phyloP scores from a whole-genome alignment of 2,329 filamentous ascomycete species.

The Ilyonectria mors-panacis region DNA sequence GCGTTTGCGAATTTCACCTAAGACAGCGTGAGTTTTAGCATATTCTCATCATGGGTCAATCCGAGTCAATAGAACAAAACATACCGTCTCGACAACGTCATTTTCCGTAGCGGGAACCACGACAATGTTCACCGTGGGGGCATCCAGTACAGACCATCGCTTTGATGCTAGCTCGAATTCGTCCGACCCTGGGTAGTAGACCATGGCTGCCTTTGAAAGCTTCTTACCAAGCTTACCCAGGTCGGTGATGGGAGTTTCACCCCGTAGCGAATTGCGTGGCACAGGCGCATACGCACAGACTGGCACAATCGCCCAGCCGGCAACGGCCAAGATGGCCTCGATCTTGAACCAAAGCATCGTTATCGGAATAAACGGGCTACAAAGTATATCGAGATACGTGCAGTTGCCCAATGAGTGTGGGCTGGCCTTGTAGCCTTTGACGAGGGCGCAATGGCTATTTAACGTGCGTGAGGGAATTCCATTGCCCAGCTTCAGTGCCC shows the following conservation, averaged over 20 bases:
- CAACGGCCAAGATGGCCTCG: conserved; percentile 46
- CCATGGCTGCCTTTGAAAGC: conserved; percentile 57
- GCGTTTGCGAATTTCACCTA: conserved; percentile 61
- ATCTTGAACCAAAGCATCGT: conserved; percentile 39
- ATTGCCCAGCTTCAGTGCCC: background rate
- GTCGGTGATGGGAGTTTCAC: conserved; percentile 35
- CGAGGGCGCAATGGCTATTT: conserved; percentile 34
- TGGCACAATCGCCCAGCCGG: conserved; percentile 45
- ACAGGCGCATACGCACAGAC: conserved; percentile 37
- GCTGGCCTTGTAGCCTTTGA: background rate
- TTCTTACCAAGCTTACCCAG: conserved; percentile 45
- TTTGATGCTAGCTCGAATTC: conserved; percentile 56
- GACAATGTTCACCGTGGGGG: conserved; percentile 61
- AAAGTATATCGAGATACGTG: background rate
- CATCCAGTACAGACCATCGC: conserved; percentile 62
- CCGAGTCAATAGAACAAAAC: background rate
- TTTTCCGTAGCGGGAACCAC: conserved; percentile 63
- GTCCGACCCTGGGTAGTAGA: conserved; percentile 59
- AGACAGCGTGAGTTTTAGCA: background rate
- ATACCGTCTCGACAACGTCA: conserved; percentile 65
- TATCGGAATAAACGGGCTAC: conserved; percentile 23
- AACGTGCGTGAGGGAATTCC: conserved; percentile 27
- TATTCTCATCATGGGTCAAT: no score
- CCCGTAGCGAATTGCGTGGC: conserved; percentile 32
- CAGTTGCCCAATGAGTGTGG: background rate